Percentiles rank a stretch among this genome's conserved stretches.
Conservation (phyloP, 2,329 filamentous ascomycete species). For the Tolypocladium tundrense region DNA sequence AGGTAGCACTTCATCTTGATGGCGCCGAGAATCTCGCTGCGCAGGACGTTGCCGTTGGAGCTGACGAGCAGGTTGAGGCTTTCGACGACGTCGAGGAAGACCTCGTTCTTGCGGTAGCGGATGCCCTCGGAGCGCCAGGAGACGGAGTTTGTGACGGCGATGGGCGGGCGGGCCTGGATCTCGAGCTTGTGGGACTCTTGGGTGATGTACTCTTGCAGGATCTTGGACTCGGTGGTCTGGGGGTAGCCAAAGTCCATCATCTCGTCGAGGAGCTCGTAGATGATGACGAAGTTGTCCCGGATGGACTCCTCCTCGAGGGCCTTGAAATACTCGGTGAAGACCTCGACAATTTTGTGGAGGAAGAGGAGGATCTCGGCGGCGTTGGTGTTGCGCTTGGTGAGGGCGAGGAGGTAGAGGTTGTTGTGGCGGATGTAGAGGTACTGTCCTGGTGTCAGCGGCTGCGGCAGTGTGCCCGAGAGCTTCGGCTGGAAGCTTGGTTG, state of each 20-base stretch:
- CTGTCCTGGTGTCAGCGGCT: constrained; percentile 29
- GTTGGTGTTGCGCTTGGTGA: constrained; percentile 98
- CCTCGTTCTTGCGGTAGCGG: constrained; percentile 97
- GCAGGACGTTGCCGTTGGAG: constrained; percentile 85
- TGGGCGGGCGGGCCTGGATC: constrained; percentile 88
- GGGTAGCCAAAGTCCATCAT: constrained; percentile 99
- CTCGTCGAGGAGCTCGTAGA: constrained; percentile 96
- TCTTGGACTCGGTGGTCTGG: constrained; percentile 97
- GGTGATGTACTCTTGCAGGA: constrained; percentile 97
- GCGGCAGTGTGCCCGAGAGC: neutral
- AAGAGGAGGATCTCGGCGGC: constrained; percentile 97
- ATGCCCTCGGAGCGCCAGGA: constrained; percentile 98
- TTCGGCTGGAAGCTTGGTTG: neutral
- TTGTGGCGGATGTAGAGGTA: constrained; percentile 99
- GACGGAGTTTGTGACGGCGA: constrained; percentile 96
- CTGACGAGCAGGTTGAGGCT: constrained; percentile 93
- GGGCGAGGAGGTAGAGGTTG: constrained; percentile 93
- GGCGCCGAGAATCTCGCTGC: constrained; percentile 91
- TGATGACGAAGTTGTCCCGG: constrained; percentile 97
- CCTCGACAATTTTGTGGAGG: constrained; percentile 94
- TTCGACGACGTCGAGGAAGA: constrained; percentile 96
- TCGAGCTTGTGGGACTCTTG: constrained; percentile 99
- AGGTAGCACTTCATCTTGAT: constrained; percentile 99
- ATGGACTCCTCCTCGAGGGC: constrained; percentile 98
- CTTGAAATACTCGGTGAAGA: constrained; percentile 99